Percentiles rank a stretch among this genome's conserved stretches.
Evolutionary conservation across 2,329 filamentous ascomycete species (phyloP).

Genomic region (Sodiomyces alkalinus): DNA sequence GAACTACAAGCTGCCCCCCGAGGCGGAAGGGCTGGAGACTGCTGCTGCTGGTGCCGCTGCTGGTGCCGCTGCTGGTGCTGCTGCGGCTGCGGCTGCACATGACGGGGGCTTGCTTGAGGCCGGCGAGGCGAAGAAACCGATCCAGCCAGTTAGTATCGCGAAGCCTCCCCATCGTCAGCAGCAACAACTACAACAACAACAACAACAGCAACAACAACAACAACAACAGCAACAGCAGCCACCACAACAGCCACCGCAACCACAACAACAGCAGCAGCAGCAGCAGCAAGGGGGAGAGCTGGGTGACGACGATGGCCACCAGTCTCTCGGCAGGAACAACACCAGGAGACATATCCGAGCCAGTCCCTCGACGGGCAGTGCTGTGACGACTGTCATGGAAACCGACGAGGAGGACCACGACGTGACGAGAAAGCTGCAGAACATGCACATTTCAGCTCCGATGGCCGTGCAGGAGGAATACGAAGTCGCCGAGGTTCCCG

Average conservation of each 20-base stretch:
- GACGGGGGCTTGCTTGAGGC: constrained; percentile 7
- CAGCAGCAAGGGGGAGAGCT: constrained; percentile 11
- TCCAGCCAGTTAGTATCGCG: constrained; percentile 6
- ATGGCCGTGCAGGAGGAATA: constrained; percentile 44
- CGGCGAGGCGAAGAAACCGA: constrained; percentile 1
- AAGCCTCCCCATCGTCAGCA: constrained; percentile 7
- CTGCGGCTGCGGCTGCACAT: constrained; percentile 15
- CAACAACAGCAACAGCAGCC: no score
- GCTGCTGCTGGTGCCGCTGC: constrained; percentile 23
- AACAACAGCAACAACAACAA: constrained; percentile 9
- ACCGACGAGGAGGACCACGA: constrained; percentile 58
- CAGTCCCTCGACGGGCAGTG: constrained; percentile 63
- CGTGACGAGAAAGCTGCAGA: constrained; percentile 27
- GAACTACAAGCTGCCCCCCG: constrained; percentile 87
- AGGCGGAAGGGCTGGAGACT: constrained; percentile 71
- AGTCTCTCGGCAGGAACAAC: constrained; percentile 47
- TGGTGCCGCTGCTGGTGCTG: no score
- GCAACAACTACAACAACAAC: no score
- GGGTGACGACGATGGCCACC: constrained; percentile 32
- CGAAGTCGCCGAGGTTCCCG: constrained; percentile 23
- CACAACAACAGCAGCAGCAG: background rate
- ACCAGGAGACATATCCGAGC: constrained; percentile 70
- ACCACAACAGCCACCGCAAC: no score
- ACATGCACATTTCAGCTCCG: constrained; percentile 29
- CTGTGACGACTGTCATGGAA: constrained; percentile 70